phyloP scores from a whole-genome alignment of 257 asterid species.

The Przewalskia tangutica region DNA sequence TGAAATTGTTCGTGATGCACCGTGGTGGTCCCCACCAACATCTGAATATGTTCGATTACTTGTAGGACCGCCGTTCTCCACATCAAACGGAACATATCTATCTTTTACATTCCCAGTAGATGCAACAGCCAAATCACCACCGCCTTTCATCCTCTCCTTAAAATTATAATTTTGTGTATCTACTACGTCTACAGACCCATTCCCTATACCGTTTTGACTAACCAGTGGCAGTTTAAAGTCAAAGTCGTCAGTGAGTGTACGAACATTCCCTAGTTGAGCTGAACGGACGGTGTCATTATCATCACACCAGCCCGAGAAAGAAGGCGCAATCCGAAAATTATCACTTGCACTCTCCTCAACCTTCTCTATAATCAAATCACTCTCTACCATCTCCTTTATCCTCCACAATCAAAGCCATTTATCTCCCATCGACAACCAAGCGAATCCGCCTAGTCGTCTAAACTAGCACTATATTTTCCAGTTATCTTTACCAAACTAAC shows the following conservation, averaged over 20 bases:
- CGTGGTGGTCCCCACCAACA: slow-evolving; percentile 6
- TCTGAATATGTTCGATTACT: slow-evolving; percentile 17
- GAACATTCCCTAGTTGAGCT: slow-evolving; percentile 21
- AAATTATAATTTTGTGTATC: slow-evolving; percentile 17
- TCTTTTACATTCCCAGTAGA: slow-evolving; percentile 22
- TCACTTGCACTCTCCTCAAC: slow-evolving; percentile 28
- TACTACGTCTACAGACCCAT: slow-evolving; percentile 19
- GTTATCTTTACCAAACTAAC: not conserved
- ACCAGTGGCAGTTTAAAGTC: slow-evolving; percentile 36
- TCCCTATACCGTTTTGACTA: slow-evolving; percentile 12
- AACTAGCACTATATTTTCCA: not conserved
- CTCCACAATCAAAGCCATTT: slow-evolving; percentile 13
- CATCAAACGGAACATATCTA: slow-evolving; percentile 53
- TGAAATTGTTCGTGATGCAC: slow-evolving; percentile 9
- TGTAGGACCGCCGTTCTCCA: slow-evolving; percentile 31
- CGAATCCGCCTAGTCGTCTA: not conserved
- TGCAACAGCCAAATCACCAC: slow-evolving; percentile 22
- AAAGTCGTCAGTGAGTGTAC: slow-evolving; percentile 25
- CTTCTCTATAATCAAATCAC: slow-evolving; percentile 20
- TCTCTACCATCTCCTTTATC: slow-evolving; percentile 49
- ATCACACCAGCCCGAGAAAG: slow-evolving; percentile 71
- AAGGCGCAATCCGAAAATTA: slow-evolving; percentile 42
- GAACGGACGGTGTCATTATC: slow-evolving; percentile 37
- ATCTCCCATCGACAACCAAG: not conserved
- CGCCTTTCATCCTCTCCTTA: slow-evolving; percentile 41